A percentile compares a stretch with the other conserved stretches of the same genome.
These are phyloP conservation scores for Sugiyamaella grinbergsii DNA, from an alignment of 1,139 yeast species.

Conservation along the genomic window DNA sequence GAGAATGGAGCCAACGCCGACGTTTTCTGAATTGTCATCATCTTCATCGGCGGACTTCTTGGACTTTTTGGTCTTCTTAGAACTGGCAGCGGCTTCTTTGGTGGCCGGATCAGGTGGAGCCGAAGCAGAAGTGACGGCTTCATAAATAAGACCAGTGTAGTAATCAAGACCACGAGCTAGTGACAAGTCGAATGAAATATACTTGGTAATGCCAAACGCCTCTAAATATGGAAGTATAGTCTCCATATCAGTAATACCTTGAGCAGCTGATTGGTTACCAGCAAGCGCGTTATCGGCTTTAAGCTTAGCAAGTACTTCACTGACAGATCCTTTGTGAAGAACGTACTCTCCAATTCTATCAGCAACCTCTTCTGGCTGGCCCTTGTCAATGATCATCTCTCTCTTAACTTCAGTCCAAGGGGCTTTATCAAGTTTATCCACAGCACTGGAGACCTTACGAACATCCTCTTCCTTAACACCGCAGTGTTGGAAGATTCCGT, in stretches of 20 bases:
- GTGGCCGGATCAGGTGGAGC: slow-evolving; percentile 79
- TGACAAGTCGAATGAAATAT: slow-evolving; percentile 83
- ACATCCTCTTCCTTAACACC: slow-evolving; percentile 95
- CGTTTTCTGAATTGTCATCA: slow-evolving; percentile 94
- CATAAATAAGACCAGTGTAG: slow-evolving; percentile 94
- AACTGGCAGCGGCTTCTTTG: slow-evolving; percentile 33
- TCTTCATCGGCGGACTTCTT: slow-evolving; percentile 50
- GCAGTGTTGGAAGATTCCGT: slow-evolving; percentile 92
- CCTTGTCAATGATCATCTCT: slow-evolving; percentile 90
- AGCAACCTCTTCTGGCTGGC: slow-evolving; percentile 87
- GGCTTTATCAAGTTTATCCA: slow-evolving; percentile 89
- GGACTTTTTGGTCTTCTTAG: slow-evolving; percentile 34
- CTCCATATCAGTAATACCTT: slow-evolving; percentile 80
- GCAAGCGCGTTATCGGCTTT: slow-evolving; percentile 58
- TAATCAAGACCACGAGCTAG: slow-evolving; percentile 97
- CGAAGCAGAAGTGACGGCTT: slow-evolving; percentile 90
- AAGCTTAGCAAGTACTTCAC: slow-evolving; percentile 64
- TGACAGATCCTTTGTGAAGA: slow-evolving; percentile 73
- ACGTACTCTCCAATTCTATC: slow-evolving; percentile 91
- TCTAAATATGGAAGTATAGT: slow-evolving; percentile 73
- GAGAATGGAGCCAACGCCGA: slow-evolving; percentile 97
- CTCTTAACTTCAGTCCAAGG: slow-evolving; percentile 94
- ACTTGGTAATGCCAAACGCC: slow-evolving; percentile 69
- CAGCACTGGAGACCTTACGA: slow-evolving; percentile 90
- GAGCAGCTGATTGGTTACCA: slow-evolving; percentile 68